These are phyloP conservation scores for Lachancea meyersii DNA, from an alignment of 805 yeast species.

Conservation along the genomic window DNA sequence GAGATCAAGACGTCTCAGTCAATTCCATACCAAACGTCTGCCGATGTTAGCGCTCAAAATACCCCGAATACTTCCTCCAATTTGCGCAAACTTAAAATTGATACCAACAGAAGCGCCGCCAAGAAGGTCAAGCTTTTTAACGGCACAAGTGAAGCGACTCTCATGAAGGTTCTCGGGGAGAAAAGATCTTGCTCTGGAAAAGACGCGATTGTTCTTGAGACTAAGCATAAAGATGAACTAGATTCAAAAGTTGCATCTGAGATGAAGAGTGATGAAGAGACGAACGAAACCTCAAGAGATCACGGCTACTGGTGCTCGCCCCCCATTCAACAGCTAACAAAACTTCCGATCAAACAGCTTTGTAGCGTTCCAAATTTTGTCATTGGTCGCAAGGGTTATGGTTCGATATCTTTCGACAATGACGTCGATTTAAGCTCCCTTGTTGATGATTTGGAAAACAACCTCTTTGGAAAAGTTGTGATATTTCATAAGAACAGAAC, in stretches of 20 bases:
- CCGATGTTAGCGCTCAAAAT: conserved; percentile 8
- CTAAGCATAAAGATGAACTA: not conserved
- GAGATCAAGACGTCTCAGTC: conserved; percentile 1
- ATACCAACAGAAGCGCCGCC: conserved; percentile 39
- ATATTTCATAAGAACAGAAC: conserved; percentile 43
- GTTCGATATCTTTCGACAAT: conserved; percentile 56
- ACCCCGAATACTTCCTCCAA: conserved; percentile 20
- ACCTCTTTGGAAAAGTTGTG: conserved; percentile 39
- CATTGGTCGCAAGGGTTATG: conserved; percentile 61
- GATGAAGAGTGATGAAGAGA: not conserved
- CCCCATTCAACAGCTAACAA: conserved; percentile 43
- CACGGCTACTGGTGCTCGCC: conserved; percentile 71
- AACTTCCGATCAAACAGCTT: conserved; percentile 42
- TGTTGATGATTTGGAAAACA: conserved; percentile 33
- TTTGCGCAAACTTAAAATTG: conserved; percentile 36
- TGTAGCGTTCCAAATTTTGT: conserved; percentile 55
- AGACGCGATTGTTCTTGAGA: not conserved
- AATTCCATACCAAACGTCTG: conserved; percentile 8
- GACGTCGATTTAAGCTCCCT: conserved; percentile 66
- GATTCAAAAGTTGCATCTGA: not conserved
- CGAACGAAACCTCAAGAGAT: not conserved
- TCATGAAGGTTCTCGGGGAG: conserved; percentile 9
- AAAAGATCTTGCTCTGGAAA: not conserved
- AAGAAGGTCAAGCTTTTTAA: conserved; percentile 36
- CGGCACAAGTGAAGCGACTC: conserved; percentile 22